These are phyloP conservation scores for Sanghuangporus weigelae DNA, from an alignment of 1,284 basidiomycete genomes.

Conservation along the genomic window DNA sequence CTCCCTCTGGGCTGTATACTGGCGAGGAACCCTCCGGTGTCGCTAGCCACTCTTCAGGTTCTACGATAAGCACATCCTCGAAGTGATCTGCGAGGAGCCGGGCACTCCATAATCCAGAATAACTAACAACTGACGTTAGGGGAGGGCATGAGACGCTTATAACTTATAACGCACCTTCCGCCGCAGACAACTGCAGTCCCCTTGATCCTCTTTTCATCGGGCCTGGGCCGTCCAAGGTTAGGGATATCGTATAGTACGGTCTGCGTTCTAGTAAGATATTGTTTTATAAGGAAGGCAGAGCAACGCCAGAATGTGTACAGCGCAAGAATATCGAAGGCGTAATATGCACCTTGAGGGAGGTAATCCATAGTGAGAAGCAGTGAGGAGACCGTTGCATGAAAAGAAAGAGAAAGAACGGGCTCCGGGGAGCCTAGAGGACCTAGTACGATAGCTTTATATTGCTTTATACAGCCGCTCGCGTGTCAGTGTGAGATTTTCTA, in stretches of 20 bases:
- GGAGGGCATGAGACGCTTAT: background rate
- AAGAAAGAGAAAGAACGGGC: too few species aligned
- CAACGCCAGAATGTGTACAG: background rate
- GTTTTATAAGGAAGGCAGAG: background rate
- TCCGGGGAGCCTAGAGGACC: too few species aligned
- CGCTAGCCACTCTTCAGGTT: slow-evolving; percentile 14
- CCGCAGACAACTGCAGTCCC: slow-evolving; percentile 27
- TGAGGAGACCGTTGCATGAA: background rate
- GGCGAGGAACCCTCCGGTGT: slow-evolving; percentile 3
- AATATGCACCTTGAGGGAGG: background rate
- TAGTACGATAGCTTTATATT: too few species aligned
- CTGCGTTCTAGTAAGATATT: slow-evolving; percentile 1
- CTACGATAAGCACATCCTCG: slow-evolving; percentile 15
- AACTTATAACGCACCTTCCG: slow-evolving; percentile 23
- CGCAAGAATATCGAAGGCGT: background rate
- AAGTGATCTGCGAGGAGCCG: slow-evolving; percentile 18
- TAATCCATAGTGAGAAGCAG: background rate
- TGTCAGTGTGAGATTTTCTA: background rate
- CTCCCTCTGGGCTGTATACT: slow-evolving; percentile 10
- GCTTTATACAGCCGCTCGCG: too few species aligned
- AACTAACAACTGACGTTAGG: background rate
- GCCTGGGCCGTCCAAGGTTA: slow-evolving; percentile 13
- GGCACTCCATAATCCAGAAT: slow-evolving; percentile 17
- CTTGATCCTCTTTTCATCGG: slow-evolving; percentile 18
- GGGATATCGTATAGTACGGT: slow-evolving; percentile 17